Conservation (phyloP, 768 basidiomycete genomes). For the Auricularia sp. region DNA sequence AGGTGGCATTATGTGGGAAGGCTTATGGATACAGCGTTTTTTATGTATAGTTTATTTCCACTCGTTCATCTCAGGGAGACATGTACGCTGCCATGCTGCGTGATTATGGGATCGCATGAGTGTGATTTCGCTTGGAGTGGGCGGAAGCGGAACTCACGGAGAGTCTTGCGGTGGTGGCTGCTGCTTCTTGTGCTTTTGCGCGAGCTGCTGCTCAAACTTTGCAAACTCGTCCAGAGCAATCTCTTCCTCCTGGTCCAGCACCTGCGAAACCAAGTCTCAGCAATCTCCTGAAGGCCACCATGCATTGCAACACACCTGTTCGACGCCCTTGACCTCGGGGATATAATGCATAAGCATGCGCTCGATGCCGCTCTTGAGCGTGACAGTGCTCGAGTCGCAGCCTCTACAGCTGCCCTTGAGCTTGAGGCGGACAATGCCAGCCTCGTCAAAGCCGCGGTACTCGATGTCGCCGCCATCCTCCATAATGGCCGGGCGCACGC, state of each 20-base stretch:
- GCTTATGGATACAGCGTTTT: too few relatives aligned
- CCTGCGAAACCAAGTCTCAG: conserved; percentile 32
- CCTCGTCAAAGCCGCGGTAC: conserved; percentile 82
- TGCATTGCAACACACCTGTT: conserved; percentile 47
- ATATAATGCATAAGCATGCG: conserved; percentile 99
- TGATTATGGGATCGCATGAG: conserved; percentile 14
- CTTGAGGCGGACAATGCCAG: conserved; percentile 65
- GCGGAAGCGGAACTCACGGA: conserved; percentile 30
- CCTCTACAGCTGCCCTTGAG: conserved; percentile 97
- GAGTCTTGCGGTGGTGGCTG: conserved; percentile 20
- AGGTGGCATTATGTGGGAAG: too few relatives aligned
- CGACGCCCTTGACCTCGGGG: conserved; percentile 86
- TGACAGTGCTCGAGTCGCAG: conserved; percentile 88
- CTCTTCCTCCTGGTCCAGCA: conserved; percentile 82
- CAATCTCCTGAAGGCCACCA: background rate
- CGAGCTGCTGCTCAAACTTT: conserved; percentile 70
- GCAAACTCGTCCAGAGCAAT: conserved; percentile 81
- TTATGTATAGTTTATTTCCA: too few relatives aligned
- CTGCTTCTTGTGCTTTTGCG: conserved; percentile 28
- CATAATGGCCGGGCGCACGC: conserved; percentile 94
- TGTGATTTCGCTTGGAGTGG: background rate
- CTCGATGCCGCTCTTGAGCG: conserved; percentile 93
- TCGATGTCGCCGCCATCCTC: conserved; percentile 99
- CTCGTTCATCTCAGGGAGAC: conserved; percentile 41
- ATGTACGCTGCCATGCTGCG: conserved; percentile 68